phyloP scores from a whole-genome alignment of 2,329 filamentous ascomycete species.

The Arthrobotrys musiformis region DNA sequence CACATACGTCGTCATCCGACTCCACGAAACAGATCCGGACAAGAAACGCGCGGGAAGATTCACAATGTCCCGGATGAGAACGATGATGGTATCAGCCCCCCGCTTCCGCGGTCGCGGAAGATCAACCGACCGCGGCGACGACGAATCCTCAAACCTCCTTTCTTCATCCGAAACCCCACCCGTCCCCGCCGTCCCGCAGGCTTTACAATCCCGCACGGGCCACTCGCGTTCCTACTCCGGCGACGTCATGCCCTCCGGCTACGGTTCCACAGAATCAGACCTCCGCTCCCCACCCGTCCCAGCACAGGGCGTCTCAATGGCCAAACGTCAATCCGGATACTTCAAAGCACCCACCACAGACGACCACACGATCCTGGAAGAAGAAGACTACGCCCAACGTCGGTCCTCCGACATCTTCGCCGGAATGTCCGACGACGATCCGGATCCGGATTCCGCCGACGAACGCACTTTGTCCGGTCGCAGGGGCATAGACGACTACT shows the following conservation, averaged over 20 bases:
- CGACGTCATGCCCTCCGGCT: slow-evolving; percentile 44
- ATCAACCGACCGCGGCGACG: not conserved
- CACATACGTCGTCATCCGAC: slow-evolving; percentile 54
- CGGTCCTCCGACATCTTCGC: slow-evolving; percentile 42
- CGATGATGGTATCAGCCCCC: slow-evolving; percentile 33
- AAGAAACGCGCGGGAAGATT: slow-evolving; percentile 38
- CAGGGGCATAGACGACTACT: slow-evolving; percentile 31
- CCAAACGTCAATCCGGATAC: slow-evolving; percentile 48
- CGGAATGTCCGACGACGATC: slow-evolving; percentile 48
- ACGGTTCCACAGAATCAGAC: slow-evolving; percentile 16
- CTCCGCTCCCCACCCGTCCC: slow-evolving; percentile 31
- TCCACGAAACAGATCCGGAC: slow-evolving; percentile 54
- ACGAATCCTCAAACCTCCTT: slow-evolving; percentile 47
- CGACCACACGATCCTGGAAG: slow-evolving; percentile 52
- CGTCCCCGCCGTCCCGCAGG: slow-evolving; percentile 40
- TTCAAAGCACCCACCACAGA: slow-evolving; percentile 51
- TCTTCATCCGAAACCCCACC: slow-evolving; percentile 41
- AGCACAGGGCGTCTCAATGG: slow-evolving; percentile 34
- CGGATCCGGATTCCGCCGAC: slow-evolving; percentile 46
- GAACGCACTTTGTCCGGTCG: slow-evolving; percentile 32
- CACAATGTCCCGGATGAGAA: slow-evolving; percentile 43
- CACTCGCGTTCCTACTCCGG: slow-evolving; percentile 46
- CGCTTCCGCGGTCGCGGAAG: slow-evolving; percentile 33
- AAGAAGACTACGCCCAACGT: slow-evolving; percentile 39
- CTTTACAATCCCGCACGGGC: slow-evolving; percentile 28